These are phyloP conservation scores for Collybia sp. DNA, from an alignment of 768 basidiomycete genomes.

Conservation along the genomic window DNA sequence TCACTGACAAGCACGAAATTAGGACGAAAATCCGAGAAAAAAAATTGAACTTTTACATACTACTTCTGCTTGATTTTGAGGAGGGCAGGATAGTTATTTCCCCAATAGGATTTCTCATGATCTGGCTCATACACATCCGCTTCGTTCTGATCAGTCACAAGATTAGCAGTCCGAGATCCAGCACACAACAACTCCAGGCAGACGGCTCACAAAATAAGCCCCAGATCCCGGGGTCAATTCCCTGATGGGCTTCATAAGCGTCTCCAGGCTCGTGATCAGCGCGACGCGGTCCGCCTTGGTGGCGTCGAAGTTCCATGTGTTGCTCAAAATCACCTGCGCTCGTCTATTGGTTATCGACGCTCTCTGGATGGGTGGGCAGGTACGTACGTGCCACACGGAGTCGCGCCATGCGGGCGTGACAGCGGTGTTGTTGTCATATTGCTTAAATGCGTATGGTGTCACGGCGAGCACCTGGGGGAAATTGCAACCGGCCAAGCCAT, in stretches of 20 bases:
- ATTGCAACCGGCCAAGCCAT: too few species aligned
- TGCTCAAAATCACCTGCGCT: too few species aligned
- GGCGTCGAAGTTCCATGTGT: constrained; percentile 31
- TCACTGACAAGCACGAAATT: constrained; percentile 23
- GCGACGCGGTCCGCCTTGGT: constrained; percentile 28
- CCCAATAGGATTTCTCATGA: constrained; percentile 32
- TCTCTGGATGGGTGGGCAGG: constrained; percentile 20
- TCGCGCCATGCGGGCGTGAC: constrained; percentile 40
- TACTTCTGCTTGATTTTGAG: constrained; percentile 41
- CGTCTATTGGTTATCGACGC: too few species aligned
- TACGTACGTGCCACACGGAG: constrained; percentile 41
- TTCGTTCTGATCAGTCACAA: constrained; percentile 30
- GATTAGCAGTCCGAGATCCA: neutral
- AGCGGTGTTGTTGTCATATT: constrained; percentile 29
- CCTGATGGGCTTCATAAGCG: constrained; percentile 34
- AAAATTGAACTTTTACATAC: constrained; percentile 20
- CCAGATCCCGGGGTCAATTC: constrained; percentile 33
- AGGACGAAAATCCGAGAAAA: neutral
- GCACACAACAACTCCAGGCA: neutral
- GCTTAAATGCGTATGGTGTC: constrained; percentile 29
- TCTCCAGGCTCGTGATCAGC: constrained; percentile 23
- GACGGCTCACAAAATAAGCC: constrained; percentile 35
- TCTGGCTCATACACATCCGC: constrained; percentile 45
- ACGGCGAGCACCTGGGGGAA: constrained; percentile 26
- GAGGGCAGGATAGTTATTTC: constrained; percentile 33